Conservation (phyloP, 2,329 filamentous ascomycete genomes). For the Metarhizium album region DNA sequence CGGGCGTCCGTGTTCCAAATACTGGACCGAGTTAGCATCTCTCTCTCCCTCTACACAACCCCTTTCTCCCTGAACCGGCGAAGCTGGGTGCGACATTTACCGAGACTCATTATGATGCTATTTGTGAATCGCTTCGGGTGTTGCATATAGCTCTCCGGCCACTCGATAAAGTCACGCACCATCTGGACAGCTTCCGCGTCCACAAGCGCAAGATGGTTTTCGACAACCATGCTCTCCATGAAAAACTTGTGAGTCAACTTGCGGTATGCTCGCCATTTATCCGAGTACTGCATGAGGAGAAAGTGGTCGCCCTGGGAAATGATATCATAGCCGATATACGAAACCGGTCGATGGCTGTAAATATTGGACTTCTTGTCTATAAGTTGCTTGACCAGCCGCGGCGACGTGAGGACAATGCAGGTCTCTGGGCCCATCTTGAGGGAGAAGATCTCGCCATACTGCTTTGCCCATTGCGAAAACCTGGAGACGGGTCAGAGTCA, state of each 20-base stretch:
- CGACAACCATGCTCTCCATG: slow-evolving; percentile 32
- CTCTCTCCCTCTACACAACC: too few species aligned
- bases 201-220: slow-evolving; percentile 28
- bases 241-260: slow-evolving; percentile 33
- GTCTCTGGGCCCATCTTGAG: slow-evolving; percentile 31
- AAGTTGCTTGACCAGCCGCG: not conserved
- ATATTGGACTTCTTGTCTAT: slow-evolving; percentile 18
- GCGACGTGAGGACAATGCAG: slow-evolving; percentile 23
- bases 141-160: slow-evolving; percentile 32
- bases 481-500: not conserved
- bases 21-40: slow-evolving; percentile 5
- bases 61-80: too few species aligned
- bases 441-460: slow-evolving; percentile 31
- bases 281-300: slow-evolving; percentile 11
- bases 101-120: slow-evolving; percentile 33
- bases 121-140: slow-evolving; percentile 38
- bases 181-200: slow-evolving; percentile 39
- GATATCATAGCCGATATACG: slow-evolving; percentile 28
- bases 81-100: too few species aligned
- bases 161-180: slow-evolving; percentile 29
- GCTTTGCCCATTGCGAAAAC: slow-evolving; percentile 25
- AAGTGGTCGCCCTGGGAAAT: slow-evolving; percentile 36
- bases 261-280: slow-evolving; percentile 32
- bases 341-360: slow-evolving; percentile 31
- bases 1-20: slow-evolving; percentile 24